phyloP scores from a whole-genome alignment of 179 eudicot species.

The Camellia oleifera region DNA sequence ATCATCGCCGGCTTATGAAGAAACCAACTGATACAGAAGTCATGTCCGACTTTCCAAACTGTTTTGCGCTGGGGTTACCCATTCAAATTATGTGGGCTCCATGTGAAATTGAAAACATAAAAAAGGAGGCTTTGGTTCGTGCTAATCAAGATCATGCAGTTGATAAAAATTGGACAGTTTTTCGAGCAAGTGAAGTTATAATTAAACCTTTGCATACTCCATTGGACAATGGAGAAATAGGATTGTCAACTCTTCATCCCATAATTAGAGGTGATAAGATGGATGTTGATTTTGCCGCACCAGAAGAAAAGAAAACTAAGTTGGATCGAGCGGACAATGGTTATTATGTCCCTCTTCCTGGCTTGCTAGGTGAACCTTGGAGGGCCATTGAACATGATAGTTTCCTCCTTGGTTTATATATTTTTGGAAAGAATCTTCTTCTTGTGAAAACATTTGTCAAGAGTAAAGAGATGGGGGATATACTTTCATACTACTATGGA shows the following conservation, averaged over 20 bases:
- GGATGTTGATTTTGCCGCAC: not conserved
- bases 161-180: not conserved
- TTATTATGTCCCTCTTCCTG: constrained; percentile 37
- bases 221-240: not conserved
- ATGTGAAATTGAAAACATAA: not conserved
- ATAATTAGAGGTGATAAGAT: not conserved
- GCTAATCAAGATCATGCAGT: not conserved
- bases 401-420: constrained; percentile 63
- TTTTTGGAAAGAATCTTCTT: constrained; percentile 64
- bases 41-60: not conserved
- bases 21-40: not conserved
- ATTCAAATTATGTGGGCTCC: constrained; percentile 2
- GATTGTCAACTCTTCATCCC: not conserved
- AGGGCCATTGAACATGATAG: constrained; percentile 52
- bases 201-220: not conserved
- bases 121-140: constrained; percentile 19
- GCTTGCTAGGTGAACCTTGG: constrained; percentile 38
- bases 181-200: not conserved
- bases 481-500: constrained; percentile 57
- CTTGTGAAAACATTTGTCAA: constrained; percentile 52
- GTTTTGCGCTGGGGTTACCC: constrained; percentile 8
- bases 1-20: not conserved
- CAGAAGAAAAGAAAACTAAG: constrained; percentile 15
- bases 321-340: constrained; percentile 13
- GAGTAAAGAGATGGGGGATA: constrained; percentile 51